phyloP scores from a whole-genome alignment of 805 yeast species.

The Monosporozyma yasuniensis region DNA sequence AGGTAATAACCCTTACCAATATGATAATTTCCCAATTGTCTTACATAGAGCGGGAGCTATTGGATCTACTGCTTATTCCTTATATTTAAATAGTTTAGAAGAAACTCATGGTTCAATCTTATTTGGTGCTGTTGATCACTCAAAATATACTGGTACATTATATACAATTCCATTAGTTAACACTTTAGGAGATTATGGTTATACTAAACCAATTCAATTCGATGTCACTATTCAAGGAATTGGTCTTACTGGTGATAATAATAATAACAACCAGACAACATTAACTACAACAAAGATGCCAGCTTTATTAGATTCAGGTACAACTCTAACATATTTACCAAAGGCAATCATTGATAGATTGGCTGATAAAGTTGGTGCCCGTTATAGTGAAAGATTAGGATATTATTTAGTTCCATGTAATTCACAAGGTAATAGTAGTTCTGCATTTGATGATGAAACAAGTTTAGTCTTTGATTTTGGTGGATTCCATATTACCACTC shows the following conservation, averaged over 20 bases:
- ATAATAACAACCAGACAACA: constrained; percentile 17
- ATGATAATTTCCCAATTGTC: constrained; percentile 15
- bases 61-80: constrained; percentile 31
- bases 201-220: constrained; percentile 19
- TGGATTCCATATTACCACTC: constrained; percentile 49
- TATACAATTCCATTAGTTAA: constrained; percentile 28
- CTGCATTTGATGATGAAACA: constrained; percentile 28
- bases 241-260: constrained; percentile 18
- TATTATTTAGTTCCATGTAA: constrained; percentile 42
- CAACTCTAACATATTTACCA: constrained; percentile 40
- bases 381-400: constrained; percentile 34
- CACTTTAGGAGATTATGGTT: constrained; percentile 9
- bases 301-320: constrained; percentile 40
- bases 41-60: constrained; percentile 31
- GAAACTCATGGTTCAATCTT: constrained; percentile 38
- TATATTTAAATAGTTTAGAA: constrained; percentile 42
- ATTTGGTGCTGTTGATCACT: constrained; percentile 36
- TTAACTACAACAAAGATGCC: constrained; percentile 24
- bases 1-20: constrained; percentile 12
- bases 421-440: constrained; percentile 20
- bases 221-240: constrained; percentile 31
- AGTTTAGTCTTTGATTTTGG: constrained; percentile 47
- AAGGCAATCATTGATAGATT: constrained; percentile 27
- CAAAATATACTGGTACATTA: constrained; percentile 31
- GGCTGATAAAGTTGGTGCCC: constrained; percentile 36